Conservation (phyloP, 2,329 filamentous ascomycete genomes). For the Ceratocystis cacaofunesta region DNA sequence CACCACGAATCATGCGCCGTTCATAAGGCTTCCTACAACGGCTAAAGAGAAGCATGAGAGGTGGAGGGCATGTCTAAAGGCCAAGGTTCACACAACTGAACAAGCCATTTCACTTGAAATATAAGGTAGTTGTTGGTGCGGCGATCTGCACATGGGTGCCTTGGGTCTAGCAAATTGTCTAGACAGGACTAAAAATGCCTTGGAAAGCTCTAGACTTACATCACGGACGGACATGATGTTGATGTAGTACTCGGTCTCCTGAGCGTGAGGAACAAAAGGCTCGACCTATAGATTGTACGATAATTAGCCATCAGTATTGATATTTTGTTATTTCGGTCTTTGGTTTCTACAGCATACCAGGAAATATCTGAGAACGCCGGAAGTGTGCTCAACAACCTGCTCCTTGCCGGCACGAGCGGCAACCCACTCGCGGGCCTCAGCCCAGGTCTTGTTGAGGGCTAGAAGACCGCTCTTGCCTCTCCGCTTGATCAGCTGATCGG, state of each 20-base stretch:
- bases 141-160: too few species aligned
- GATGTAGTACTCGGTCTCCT: conserved; percentile 98
- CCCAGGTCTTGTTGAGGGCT: conserved; percentile 92
- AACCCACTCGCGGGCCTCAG: conserved; percentile 88
- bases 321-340: background rate
- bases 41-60: background rate
- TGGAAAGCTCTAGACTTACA: conserved; percentile 46
- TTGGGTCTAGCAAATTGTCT: background rate
- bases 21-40: background rate
- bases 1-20: background rate
- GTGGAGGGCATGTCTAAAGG: background rate
- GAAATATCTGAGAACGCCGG: conserved; percentile 84
- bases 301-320: background rate
- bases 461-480: conserved; percentile 97
- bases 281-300: conserved; percentile 38
- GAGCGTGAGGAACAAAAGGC: conserved; percentile 91
- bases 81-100: background rate
- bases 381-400: conserved; percentile 82
- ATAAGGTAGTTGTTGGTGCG: background rate
- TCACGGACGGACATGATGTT: conserved; percentile 99
- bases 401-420: conserved; percentile 80
- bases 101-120: background rate
- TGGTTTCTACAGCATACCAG: conserved; percentile 34
- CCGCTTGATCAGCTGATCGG: conserved; percentile 99
- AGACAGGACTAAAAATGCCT: background rate